These are phyloP conservation scores for Didymella sp. DNA, from an alignment of 2,329 filamentous ascomycete species.

Conservation along the genomic window DNA sequence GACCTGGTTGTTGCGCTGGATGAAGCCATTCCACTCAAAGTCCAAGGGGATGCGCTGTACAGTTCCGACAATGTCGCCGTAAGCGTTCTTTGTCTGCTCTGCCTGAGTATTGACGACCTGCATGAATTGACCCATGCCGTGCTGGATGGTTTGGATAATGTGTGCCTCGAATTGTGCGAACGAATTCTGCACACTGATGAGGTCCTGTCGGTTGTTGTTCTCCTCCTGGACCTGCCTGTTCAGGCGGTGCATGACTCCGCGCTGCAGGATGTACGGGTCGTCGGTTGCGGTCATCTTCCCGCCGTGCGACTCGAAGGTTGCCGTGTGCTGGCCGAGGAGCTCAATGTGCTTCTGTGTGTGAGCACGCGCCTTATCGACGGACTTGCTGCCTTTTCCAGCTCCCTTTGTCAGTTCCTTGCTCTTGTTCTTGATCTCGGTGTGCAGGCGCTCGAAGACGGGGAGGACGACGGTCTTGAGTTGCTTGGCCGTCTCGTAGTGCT, in stretches of 20 bases:
- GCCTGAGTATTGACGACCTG: conserved; percentile 80
- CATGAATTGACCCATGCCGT: conserved; percentile 82
- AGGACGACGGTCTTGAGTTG: conserved; percentile 84
- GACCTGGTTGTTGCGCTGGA: conserved; percentile 70
- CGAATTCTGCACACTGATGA: conserved; percentile 88
- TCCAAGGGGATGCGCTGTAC: conserved; percentile 80
- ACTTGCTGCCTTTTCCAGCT: conserved; percentile 83
- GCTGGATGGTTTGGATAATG: conserved; percentile 81
- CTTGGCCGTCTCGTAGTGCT: conserved; percentile 90
- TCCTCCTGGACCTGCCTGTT: conserved; percentile 92
- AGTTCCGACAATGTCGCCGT: conserved; percentile 80
- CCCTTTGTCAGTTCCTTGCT: conserved; percentile 85
- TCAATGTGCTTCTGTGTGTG: conserved; percentile 95
- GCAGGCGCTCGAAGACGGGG: conserved; percentile 86
- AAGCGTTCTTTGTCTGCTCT: conserved; percentile 81
- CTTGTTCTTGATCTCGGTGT: conserved; percentile 97
- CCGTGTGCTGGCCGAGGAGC: conserved; percentile 84
- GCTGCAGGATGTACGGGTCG: conserved; percentile 87
- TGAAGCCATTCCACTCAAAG: conserved; percentile 92
- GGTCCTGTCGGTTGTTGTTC: conserved; percentile 93
- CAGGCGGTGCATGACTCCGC: conserved; percentile 81
- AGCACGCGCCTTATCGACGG: conserved; percentile 87
- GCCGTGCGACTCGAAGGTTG: conserved; percentile 76
- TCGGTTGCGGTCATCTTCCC: conserved; percentile 74
- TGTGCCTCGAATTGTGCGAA: conserved; percentile 89